phyloP scores from a whole-genome alignment of 2,329 filamentous ascomycete species.

The Venturia pyrina region DNA sequence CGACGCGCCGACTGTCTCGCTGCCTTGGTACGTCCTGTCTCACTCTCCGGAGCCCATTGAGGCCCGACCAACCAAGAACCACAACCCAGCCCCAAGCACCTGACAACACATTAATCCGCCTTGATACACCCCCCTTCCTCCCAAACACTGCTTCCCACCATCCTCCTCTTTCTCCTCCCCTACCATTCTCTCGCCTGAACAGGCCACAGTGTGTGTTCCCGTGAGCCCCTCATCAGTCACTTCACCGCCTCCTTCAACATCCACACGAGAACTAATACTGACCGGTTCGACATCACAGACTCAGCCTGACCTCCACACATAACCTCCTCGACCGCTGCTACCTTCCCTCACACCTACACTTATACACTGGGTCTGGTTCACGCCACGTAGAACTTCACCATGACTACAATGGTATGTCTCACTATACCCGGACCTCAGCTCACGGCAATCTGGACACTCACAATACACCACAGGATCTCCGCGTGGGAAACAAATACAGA shows the following conservation, averaged over 20 bases:
- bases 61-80: not conserved
- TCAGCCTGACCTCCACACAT: not conserved
- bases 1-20: not conserved
- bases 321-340: not conserved
- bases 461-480: conserved; percentile 63
- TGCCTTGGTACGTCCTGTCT: not conserved
- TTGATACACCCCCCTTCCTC: not conserved
- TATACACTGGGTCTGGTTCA: not conserved
- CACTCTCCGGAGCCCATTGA: not conserved
- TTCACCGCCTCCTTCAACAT: not conserved
- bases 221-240: not conserved
- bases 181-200: not conserved
- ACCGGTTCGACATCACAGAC: not conserved
- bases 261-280: not conserved
- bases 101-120: not conserved
- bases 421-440: not conserved
- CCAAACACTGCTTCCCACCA: not conserved
- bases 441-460: not conserved
- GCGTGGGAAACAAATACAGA: conserved; percentile 98
- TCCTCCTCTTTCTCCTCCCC: not conserved
- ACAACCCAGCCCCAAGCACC: not conserved
- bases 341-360: not conserved
- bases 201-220: not conserved
- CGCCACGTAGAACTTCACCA: not conserved
- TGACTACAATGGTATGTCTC: not conserved